Evolutionary conservation across 352 stramenopile genomes (phyloP).

Genomic region (Phytopythium helicoides): DNA sequence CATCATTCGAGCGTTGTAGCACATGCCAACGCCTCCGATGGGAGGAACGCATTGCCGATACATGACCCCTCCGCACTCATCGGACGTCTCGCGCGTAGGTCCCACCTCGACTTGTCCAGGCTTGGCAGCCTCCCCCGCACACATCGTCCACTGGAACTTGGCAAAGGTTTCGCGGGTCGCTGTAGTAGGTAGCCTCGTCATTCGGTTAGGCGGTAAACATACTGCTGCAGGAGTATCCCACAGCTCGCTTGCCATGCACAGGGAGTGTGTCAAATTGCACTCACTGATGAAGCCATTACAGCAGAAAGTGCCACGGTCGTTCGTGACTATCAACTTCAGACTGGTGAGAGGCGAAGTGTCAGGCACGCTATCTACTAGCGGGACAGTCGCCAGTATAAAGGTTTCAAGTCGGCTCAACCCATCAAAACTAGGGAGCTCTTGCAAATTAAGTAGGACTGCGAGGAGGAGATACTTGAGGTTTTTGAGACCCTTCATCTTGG

Average conservation of each 20-base stretch:
- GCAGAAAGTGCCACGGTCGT: neutral
- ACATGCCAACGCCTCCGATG: slow-evolving; percentile 13
- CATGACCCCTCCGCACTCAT: slow-evolving; percentile 23
- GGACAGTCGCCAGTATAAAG: neutral
- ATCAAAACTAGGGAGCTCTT: too few species aligned
- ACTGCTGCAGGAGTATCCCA: neutral
- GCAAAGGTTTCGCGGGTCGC: slow-evolving; percentile 17
- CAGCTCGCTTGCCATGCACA: slow-evolving; percentile 3
- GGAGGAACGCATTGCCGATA: slow-evolving; percentile 15
- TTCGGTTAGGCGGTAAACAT: neutral
- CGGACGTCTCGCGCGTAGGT: too few species aligned
- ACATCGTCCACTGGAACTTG: slow-evolving; percentile 18
- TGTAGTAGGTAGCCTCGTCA: slow-evolving; percentile 11
- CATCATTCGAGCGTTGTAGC: slow-evolving; percentile 30
- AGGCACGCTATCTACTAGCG: neutral
- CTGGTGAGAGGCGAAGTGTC: slow-evolving; percentile 4
- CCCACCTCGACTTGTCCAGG: neutral
- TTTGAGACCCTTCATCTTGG: slow-evolving; percentile 1
- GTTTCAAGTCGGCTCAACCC: too few species aligned
- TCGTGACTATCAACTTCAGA: neutral
- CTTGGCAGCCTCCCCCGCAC: slow-evolving; percentile 8
- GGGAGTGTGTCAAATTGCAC: slow-evolving; percentile 10
- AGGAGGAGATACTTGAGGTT: too few species aligned
- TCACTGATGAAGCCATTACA: slow-evolving; percentile 13
- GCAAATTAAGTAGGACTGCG: too few species aligned